Percentiles rank a stretch among this genome's conserved stretches.
These are phyloP conservation scores for Alternaria ventricosa DNA, from an alignment of 2,329 filamentous ascomycete genomes.

Conservation along the genomic window DNA sequence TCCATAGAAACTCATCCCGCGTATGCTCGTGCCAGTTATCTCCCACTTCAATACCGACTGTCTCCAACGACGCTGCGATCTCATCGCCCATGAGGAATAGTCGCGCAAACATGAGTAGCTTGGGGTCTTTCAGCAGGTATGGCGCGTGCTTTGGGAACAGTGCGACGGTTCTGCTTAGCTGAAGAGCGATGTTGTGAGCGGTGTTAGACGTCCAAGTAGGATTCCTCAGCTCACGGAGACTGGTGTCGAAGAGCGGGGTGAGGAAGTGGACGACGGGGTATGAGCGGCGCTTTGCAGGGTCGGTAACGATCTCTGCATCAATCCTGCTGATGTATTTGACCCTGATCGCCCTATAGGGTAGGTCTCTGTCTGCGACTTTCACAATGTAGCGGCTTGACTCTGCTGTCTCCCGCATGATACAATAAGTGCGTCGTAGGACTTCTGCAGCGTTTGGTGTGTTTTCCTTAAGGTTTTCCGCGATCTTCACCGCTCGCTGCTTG, in stretches of 20 bases:
- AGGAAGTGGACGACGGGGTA: background rate
- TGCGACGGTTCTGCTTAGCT: background rate
- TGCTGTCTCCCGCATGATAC: too few species aligned
- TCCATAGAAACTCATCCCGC: background rate
- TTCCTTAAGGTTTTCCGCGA: too few species aligned
- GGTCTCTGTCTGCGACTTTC: too few species aligned
- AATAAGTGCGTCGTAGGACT: too few species aligned
- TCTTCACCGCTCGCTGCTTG: too few species aligned
- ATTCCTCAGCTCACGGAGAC: background rate
- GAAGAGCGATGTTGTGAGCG: background rate
- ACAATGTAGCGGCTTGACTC: too few species aligned
- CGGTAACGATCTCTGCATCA: too few species aligned
- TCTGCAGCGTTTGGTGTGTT: too few species aligned
- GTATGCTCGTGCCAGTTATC: background rate
- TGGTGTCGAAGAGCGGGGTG: background rate
- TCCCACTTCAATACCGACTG: background rate
- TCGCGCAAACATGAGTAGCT: background rate
- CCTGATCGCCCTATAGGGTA: too few species aligned
- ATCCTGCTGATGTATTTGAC: too few species aligned
- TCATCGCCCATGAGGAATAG: background rate
- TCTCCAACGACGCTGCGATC: background rate
- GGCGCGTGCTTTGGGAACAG: background rate
- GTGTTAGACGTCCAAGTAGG: background rate
- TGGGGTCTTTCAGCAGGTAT: background rate
- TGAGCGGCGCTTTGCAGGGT: background rate